A percentile compares a stretch with the other conserved stretches of the same genome.
These are phyloP conservation scores for Wickerhamiella infanticola DNA, from an alignment of 1,139 yeast species.

Conservation along the genomic window DNA sequence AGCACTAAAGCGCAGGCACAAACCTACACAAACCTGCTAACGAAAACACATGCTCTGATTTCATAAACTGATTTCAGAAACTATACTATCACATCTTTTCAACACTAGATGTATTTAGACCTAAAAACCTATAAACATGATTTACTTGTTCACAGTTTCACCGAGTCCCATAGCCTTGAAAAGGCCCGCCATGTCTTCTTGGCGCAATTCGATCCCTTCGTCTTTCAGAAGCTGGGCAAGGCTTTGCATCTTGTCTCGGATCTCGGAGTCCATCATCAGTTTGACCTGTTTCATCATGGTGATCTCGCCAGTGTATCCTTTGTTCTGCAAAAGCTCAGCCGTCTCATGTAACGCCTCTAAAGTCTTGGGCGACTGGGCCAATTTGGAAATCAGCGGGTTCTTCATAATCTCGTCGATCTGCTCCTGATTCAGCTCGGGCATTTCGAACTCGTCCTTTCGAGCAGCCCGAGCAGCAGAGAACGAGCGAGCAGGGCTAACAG, in stretches of 20 bases:
- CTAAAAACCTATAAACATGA: too few species aligned
- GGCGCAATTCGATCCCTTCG: conserved; percentile 9
- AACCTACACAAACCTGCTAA: too few species aligned
- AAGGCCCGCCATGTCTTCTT: conserved; percentile 8
- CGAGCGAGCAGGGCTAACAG: neutral
- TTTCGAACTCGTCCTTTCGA: neutral
- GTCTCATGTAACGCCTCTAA: conserved; percentile 14
- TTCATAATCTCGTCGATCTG: conserved; percentile 7
- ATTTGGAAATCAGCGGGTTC: conserved; percentile 9
- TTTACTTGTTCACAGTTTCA: neutral
- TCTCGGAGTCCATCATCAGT: conserved; percentile 16
- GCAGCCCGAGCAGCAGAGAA: neutral
- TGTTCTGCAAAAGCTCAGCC: conserved; percentile 12
- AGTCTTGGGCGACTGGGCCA: conserved; percentile 11
- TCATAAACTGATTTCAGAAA: too few species aligned
- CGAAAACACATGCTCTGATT: too few species aligned
- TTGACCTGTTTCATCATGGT: conserved; percentile 16
- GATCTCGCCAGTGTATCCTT: conserved; percentile 12
- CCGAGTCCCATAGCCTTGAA: conserved; percentile 8
- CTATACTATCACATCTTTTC: too few species aligned
- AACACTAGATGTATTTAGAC: too few species aligned
- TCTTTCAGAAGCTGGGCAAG: conserved; percentile 6
- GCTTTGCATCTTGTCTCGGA: conserved; percentile 13
- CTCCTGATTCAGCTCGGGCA: conserved; percentile 8
- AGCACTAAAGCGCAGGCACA: neutral